Evolutionary conservation across 345 rosid species (phyloP), one percentile per base, ranked within the genome.

Genomic region (Psidium guajava): DNA sequence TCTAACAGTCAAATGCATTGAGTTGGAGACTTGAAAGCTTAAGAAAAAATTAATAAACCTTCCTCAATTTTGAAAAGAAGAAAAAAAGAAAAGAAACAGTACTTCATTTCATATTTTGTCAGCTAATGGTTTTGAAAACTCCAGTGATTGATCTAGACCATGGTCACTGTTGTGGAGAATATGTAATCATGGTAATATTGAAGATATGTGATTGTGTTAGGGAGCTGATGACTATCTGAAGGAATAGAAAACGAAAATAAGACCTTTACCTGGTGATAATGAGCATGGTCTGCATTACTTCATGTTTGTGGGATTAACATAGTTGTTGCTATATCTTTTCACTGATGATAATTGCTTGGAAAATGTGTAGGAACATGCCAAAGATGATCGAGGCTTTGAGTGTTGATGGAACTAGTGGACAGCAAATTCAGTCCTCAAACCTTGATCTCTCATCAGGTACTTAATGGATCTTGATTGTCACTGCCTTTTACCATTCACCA

Each of bases 331-430:
- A 82, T 53, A 47, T 54, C n/a, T 56, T 24, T 82, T 10, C 14
- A 56, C 61, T 83, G 55, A 82, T 44, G 54, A 22, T 36, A 80
- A 80, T 52, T 86, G 86, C 59, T 85, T 87, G 87, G 55, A 47
- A 27, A 58, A 36, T 73, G 5, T 54, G 64, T 85, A 97, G 99
- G 89, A 96, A 96, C 89, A 73, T 86, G 61, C 98, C 98, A 16
- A 91, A 89, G 93, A 93, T 97, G 9, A 89, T 96, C 75, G 98
- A 93, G 82, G 91, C 92, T 53, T 84, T 94, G 87, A 95, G 98
- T 87, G 91, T 88, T 6, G 98, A 96, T 91, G 99, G 99, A 88
- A 91, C 96, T 27, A 91, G 93, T 51, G 91, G 95, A 74, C 97
- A 94, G 80, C 95, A 91, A 56, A 92, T 97, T 85, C 93, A 93